Evolutionary conservation across 2,329 filamentous ascomycete species (phyloP), one percentile per base, ranked within the genome.

Genomic region (Madurella mycetomatis): DNA sequence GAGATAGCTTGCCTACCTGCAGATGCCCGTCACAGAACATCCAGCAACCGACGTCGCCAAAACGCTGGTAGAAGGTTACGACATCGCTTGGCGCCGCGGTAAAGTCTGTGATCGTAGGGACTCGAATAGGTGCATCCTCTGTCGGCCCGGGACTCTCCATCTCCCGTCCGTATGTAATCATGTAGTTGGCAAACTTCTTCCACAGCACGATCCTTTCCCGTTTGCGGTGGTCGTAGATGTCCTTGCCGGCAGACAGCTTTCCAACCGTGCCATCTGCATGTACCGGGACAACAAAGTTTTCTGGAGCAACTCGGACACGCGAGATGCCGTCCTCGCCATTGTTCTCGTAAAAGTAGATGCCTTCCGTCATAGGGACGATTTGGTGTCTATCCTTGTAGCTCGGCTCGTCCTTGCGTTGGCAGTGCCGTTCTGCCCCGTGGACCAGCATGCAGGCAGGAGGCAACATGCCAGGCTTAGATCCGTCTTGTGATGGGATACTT

Each of bases 31-130:
- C 88, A 53, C 81, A 82, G 64, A 92, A 92, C 47, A 85, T 84
- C 88, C 88, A 92, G 70, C 88, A 87, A 15, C 88, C 87, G 31
- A 92, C 87, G 64, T 88, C 88, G 42, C 88, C 88, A 56, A 90
- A 86, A 46, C 88, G 79, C 72, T 92, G 88, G 67, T 92, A 92
- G 62, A 92, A 92, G 1, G 85, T 88, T 43, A 92, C 86, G 48
- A 91, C 73, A 60, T 85, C 82, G 39, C 75, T 72, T 39, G 74
- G 69, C 32, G 81, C 67, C 64, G 73, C 74, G 7, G 70, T 68
- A 25, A 69, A 66, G 43, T 73, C 70, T 30, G 70, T 67, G 5
- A 67, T 72, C 60, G 62, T 73, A 60, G 66, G 74, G 63, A 63
- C 72, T 68, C 64, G 72, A 61, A 65, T 64, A 54, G 65, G 74